phyloP scores from a whole-genome alignment of 768 basidiomycete genomes.

The Lepiota brunneoincarnata region DNA sequence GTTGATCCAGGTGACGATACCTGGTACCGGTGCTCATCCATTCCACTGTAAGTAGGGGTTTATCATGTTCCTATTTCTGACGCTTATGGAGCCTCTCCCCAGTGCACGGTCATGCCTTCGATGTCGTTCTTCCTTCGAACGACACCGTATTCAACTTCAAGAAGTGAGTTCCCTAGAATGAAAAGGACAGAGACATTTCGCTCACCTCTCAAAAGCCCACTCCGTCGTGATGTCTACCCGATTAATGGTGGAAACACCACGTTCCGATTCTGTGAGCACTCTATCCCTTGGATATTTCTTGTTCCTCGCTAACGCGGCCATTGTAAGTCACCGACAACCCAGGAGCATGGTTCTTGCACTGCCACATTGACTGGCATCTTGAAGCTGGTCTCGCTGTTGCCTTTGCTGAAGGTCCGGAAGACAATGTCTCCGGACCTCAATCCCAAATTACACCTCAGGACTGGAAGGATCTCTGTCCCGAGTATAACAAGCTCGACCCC shows the following conservation, averaged over 20 bases:
- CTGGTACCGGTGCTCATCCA: constrained; percentile 4
- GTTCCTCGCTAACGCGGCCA: no score
- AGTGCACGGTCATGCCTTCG: constrained; percentile 27
- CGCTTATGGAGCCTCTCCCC: neutral
- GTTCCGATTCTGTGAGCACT: constrained; percentile 13
- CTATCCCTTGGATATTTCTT: neutral
- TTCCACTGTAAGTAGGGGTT: constrained; percentile 7
- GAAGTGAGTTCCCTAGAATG: neutral
- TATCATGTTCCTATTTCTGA: neutral
- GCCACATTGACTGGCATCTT: constrained; percentile 31
- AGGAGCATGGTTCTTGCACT: constrained; percentile 22
- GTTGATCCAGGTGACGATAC: constrained; percentile 10
- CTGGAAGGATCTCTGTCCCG: constrained; percentile 15
- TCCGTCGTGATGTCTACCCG: constrained; percentile 16
- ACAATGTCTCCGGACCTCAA: constrained; percentile 20
- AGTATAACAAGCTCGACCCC: constrained; percentile 16
- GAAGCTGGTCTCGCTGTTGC: constrained; percentile 39
- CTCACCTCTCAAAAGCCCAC: constrained; percentile 7
- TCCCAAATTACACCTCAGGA: constrained; percentile 25
- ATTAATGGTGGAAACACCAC: constrained; percentile 14
- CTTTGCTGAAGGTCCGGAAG: constrained; percentile 31
- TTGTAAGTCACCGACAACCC: constrained; percentile 18
- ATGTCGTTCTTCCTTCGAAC: constrained; percentile 17
- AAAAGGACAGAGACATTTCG: neutral
- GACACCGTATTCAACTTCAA: constrained; percentile 8